These are phyloP conservation scores for Oryza meyeriana DNA, from an alignment of 176 grass and related monocot species.

Conservation along the genomic window DNA sequence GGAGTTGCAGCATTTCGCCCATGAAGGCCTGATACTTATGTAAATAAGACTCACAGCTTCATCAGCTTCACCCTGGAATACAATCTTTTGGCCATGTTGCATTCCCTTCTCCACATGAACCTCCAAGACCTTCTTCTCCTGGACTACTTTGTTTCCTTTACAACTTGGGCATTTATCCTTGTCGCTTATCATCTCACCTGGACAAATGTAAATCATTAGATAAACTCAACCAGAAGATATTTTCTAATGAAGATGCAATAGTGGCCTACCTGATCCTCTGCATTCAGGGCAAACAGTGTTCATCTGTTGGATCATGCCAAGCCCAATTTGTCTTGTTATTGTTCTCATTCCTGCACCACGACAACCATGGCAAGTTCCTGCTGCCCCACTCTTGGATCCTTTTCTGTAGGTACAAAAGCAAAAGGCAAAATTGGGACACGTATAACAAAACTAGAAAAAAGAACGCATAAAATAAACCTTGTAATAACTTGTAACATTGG, in stretches of 20 bases:
- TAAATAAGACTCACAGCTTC: constrained; percentile 73
- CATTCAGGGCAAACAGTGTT: constrained; percentile 82
- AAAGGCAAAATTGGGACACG: constrained; percentile 15
- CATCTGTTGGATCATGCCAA: constrained; percentile 99
- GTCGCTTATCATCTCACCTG: constrained; percentile 92
- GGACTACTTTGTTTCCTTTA: constrained; percentile 63
- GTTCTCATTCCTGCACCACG: constrained; percentile 77
- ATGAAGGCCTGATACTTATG: not conserved
- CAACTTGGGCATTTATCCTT: constrained; percentile 83
- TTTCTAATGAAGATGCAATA: constrained; percentile 16
- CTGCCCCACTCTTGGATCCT: constrained; percentile 84
- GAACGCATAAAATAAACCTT: not conserved
- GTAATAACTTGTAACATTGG: not conserved
- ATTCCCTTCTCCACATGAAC: constrained; percentile 98
- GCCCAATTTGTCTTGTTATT: constrained; percentile 81
- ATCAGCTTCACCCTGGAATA: constrained; percentile 94
- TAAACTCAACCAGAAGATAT: constrained; percentile 10
- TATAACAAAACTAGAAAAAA: constrained; percentile 6
- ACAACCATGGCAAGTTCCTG: constrained; percentile 71
- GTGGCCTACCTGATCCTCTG: constrained; percentile 64
- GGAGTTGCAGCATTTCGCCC: not conserved
- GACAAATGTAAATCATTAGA: constrained; percentile 24
- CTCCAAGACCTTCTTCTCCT: constrained; percentile 91
- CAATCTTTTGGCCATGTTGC: constrained; percentile 92
- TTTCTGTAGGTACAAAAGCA: constrained; percentile 50